phyloP scores from a whole-genome alignment of 768 basidiomycete species.

The Coprinellus micaceus region DNA sequence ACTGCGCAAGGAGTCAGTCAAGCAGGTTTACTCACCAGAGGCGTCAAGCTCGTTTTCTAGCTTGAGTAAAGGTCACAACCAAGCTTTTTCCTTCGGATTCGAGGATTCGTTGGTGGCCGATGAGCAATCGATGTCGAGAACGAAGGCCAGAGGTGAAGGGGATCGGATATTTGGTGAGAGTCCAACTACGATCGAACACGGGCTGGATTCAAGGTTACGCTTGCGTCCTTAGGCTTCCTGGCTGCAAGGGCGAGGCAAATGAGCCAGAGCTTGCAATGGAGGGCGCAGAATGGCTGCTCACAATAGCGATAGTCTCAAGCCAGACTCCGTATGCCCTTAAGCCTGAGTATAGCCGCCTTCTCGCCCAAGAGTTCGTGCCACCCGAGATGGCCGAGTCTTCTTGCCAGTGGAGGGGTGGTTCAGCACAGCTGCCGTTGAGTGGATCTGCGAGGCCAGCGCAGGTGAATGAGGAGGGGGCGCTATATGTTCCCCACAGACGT shows the following conservation, averaged over 20 bases:
- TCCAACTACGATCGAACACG: background rate
- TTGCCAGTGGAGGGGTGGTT: background rate
- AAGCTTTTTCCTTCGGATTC: background rate
- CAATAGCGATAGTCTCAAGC: background rate
- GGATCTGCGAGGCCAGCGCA: no score
- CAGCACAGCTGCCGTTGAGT: no score
- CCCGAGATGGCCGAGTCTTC: background rate
- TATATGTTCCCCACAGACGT: no score
- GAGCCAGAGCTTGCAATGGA: background rate
- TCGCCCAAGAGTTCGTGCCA: background rate
- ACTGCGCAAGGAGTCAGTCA: background rate
- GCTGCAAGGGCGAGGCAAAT: background rate
- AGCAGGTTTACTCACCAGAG: background rate
- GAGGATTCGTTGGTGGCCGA: background rate
- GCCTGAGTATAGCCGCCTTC: background rate
- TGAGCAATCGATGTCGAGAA: background rate
- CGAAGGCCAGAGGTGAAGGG: background rate
- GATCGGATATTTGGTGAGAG: background rate
- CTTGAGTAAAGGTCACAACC: background rate
- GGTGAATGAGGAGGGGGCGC: no score
- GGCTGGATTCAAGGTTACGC: background rate
- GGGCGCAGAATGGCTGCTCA: background rate
- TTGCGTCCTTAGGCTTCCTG: background rate
- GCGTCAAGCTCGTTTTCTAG: background rate
- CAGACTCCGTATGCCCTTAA: background rate